Percentiles rank a stretch among this genome's conserved stretches.
Evolutionary conservation across 2,329 filamentous ascomycete species (phyloP).

Genomic region (Scopulariopsis brevicaulis): DNA sequence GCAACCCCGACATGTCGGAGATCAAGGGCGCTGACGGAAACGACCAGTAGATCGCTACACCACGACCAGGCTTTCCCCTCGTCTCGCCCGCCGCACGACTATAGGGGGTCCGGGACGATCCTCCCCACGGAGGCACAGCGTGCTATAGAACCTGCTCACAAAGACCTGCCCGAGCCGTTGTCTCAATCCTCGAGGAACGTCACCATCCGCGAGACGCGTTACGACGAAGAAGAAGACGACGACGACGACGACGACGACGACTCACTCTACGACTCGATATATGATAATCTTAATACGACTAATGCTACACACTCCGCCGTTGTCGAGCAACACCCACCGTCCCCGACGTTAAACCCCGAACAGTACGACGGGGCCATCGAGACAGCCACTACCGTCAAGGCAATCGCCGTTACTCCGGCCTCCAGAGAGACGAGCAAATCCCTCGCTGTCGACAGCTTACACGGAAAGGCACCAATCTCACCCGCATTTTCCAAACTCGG

Average conservation of each 20-base stretch:
- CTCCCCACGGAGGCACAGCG: neutral
- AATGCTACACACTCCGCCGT: constrained; percentile 7
- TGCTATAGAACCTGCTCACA: neutral
- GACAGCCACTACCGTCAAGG: neutral
- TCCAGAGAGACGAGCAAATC: neutral
- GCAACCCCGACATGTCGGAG: neutral
- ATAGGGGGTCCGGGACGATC: neutral
- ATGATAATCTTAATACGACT: constrained; percentile 7
- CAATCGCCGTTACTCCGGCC: neutral
- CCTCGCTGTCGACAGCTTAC: neutral
- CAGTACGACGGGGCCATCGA: neutral
- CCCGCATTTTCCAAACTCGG: constrained; percentile 37
- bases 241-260: constrained; percentile 4
- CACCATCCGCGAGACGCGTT: neutral
- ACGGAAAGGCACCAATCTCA: constrained; percentile 29
- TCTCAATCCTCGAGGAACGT: neutral
- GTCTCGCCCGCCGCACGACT: neutral
- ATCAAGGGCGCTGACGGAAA: neutral
- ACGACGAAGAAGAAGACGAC: constrained; percentile 3
- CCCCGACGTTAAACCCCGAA: constrained; percentile 6
- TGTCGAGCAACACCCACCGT: constrained; percentile 8
- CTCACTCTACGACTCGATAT: constrained; percentile 6
- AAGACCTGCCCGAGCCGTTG: neutral
- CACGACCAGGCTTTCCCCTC: neutral
- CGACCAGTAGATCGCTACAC: neutral